A percentile compares a stretch with the other conserved stretches of the same genome.
Evolutionary conservation across 2,329 filamentous ascomycete species (phyloP).

Genomic region (Xylariaceae sp.): DNA sequence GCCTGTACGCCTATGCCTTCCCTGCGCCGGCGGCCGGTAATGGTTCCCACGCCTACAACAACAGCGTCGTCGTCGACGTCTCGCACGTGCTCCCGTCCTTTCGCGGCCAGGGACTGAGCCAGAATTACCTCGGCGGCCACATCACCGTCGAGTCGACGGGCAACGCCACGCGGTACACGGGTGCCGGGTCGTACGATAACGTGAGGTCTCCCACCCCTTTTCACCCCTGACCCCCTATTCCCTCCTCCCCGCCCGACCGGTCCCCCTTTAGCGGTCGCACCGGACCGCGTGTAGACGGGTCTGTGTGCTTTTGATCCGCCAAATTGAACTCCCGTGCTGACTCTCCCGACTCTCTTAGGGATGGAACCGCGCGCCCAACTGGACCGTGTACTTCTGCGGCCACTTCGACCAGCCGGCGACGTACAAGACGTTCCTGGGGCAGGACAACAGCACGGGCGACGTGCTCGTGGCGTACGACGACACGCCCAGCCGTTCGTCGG

Average conservation of each 20-base stretch:
- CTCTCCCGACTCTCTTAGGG: no score
- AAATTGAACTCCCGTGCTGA: no score
- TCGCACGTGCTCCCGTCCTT: conserved; percentile 59
- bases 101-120: conserved; percentile 51
- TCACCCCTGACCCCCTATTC: no score
- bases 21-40: no score
- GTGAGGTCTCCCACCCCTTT: conserved; percentile 28
- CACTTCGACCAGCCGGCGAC: conserved; percentile 42
- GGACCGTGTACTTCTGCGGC: conserved; percentile 58
- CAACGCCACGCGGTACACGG: conserved; percentile 42
- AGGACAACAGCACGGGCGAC: conserved; percentile 23
- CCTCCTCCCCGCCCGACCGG: no score
- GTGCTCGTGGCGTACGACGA: conserved; percentile 26
- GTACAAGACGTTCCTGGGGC: conserved; percentile 37
- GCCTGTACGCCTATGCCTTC: conserved; percentile 55
- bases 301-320: no score
- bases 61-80: conserved; percentile 56
- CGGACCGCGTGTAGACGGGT: no score
- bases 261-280: no score
- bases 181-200: conserved; percentile 56
- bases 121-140: conserved; percentile 53
- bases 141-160: conserved; percentile 43
- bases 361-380: conserved; percentile 57
- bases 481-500: conserved; percentile 25
- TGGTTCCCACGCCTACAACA: conserved; percentile 30